A percentile compares a stretch with the other conserved stretches of the same genome.
Evolutionary conservation across 2,329 filamentous ascomycete species (phyloP).

Genomic region (Diplodia corticola): DNA sequence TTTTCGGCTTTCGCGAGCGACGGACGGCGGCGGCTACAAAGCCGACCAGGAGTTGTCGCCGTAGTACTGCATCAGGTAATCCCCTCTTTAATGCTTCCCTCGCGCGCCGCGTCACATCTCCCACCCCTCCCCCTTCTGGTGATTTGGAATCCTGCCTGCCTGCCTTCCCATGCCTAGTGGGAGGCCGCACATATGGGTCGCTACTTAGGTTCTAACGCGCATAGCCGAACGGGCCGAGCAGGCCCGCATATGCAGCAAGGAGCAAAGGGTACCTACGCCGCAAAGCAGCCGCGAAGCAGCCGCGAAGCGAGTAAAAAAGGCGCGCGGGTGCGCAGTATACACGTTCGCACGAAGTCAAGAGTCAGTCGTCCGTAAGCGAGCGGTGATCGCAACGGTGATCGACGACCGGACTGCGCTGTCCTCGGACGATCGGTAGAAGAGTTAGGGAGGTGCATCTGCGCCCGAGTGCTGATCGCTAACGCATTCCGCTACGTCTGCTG

Average conservation of each 20-base stretch:
- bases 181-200: not conserved
- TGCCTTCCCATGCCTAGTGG: not conserved
- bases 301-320: no score
- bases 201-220: no score
- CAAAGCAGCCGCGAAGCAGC: not conserved
- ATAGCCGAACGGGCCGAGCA: not conserved
- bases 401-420: not conserved
- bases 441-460: not conserved
- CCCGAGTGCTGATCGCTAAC: not conserved
- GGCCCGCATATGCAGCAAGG: not conserved
- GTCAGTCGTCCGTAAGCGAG: not conserved
- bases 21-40: not conserved
- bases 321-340: no score
- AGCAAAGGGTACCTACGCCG: no score
- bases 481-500: not conserved
- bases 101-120: not conserved
- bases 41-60: not conserved
- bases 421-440: not conserved
- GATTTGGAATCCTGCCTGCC: no score
- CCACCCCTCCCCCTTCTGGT: no score
- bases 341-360: no score
- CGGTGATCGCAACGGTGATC: not conserved
- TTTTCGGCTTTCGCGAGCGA: not conserved
- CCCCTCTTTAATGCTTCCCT: no score
- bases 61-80: not conserved